Evolutionary conservation across 163 green algal species (phyloP).

Genomic region (Coccomyxa subellipsoidea): DNA sequence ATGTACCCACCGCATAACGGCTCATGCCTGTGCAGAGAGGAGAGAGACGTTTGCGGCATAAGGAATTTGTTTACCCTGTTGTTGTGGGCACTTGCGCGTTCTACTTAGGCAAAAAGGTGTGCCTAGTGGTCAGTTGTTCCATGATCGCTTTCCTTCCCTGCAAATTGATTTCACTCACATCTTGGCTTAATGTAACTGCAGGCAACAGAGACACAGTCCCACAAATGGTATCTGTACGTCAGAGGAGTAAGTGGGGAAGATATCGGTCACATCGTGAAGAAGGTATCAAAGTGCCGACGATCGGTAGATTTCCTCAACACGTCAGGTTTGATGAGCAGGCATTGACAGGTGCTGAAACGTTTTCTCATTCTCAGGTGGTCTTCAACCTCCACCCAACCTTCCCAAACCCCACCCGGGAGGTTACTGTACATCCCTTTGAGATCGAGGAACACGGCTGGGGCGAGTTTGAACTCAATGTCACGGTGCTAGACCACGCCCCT

Average conservation of each 20-base stretch:
- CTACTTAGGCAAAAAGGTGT: conserved; percentile 90
- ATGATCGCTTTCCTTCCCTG: neutral
- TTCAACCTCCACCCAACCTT: conserved; percentile 95
- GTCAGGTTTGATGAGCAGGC: too few species aligned
- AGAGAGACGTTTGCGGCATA: conserved; percentile 9
- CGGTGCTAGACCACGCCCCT: too few species aligned
- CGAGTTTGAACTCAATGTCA: conserved; percentile 94
- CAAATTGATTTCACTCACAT: too few species aligned
- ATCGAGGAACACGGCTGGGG: conserved; percentile 93
- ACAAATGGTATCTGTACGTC: conserved; percentile 95
- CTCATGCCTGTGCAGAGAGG: neutral
- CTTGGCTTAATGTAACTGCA: too few species aligned
- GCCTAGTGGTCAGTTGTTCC: too few species aligned
- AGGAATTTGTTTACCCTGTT: conserved; percentile 78
- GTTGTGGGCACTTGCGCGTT: conserved; percentile 83
- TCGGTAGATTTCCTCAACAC: too few species aligned
- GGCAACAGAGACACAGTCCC: conserved; percentile 75
- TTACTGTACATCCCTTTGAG: conserved; percentile 78
- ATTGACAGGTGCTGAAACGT: too few species aligned
- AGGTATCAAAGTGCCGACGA: conserved; percentile 46
- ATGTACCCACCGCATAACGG: too few species aligned
- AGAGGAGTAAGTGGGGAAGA: conserved; percentile 69
- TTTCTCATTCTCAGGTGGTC: conserved; percentile 49
- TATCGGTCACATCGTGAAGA: conserved; percentile 72
- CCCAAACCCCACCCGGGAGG: conserved; percentile 60